Evolutionary conservation across 768 basidiomycete genomes (phyloP).

Genomic region (Boletus eberwhitei): DNA sequence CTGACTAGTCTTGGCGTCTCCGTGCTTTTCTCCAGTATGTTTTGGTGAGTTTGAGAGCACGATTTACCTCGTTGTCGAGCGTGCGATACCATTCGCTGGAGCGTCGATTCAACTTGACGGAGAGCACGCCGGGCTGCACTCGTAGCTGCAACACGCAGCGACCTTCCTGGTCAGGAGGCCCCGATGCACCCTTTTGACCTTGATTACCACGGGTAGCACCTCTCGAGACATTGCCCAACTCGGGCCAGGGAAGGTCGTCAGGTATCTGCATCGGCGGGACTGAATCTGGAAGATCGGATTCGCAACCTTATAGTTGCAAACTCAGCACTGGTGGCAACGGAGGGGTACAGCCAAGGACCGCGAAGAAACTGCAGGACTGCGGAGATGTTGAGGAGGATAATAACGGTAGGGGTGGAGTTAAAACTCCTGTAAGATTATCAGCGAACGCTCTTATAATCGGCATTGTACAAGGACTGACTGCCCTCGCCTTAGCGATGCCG

Average conservation of each 20-base stretch:
- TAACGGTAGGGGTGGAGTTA: conserved; percentile 36
- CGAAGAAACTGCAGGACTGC: conserved; percentile 10
- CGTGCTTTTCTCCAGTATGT: conserved; percentile 84
- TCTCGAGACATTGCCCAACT: conserved; percentile 79
- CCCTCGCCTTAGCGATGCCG: conserved; percentile 35
- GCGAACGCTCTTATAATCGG: conserved; percentile 35
- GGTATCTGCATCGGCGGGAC: conserved; percentile 37
- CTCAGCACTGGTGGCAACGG: conserved; percentile 6
- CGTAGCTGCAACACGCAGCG: conserved; percentile 75
- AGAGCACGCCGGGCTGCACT: conserved; percentile 80
- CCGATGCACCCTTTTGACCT: conserved; percentile 78
- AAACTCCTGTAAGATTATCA: conserved; percentile 35
- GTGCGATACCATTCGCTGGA: conserved; percentile 81
- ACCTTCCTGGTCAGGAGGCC: conserved; percentile 70
- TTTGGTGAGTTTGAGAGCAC: conserved; percentile 79
- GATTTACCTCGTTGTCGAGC: conserved; percentile 75
- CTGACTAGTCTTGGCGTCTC: conserved; percentile 68
- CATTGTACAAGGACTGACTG: conserved; percentile 25
- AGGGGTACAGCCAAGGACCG: conserved; percentile 14
- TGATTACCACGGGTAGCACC: conserved; percentile 84
- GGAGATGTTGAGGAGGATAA: conserved; percentile 22
- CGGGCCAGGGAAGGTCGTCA: conserved; percentile 85
- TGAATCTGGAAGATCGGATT: conserved; percentile 5
- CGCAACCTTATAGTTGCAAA: conserved; percentile 2
- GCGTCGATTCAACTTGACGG: conserved; percentile 68